Evolutionary conservation across 2,329 filamentous ascomycete genomes (phyloP), one percentile per base, ranked within the genome.

Genomic region (Ceratocystis harringtonii): DNA sequence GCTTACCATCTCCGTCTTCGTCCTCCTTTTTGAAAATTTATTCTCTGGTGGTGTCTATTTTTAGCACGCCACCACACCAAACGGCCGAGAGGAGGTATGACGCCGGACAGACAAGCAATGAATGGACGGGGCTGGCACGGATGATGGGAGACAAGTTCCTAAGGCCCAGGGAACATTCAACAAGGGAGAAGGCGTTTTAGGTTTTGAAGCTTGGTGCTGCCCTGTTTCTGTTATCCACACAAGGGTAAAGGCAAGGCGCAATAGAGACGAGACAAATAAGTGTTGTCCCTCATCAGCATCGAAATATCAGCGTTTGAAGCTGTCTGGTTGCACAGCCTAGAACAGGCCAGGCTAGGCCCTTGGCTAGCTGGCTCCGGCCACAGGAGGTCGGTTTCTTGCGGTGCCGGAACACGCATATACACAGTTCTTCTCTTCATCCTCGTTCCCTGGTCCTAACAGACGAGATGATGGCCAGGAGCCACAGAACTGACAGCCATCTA

Each of bases 401-500:
- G 22, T 52, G 19, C 48, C 22, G 10, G 22, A 52, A 28, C 48
- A n/a, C 48, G 48, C 48, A 22, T 5, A 12, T 6, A 48, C 19
- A n/a, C 8, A 2, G 17, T 7, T 48, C 8, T 48, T 22, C 19
- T 48, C 7, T 19, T 10, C 22, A 2, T 15, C 10, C 12, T 58
- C 5, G 12, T 30, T 36, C 2, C 17, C 28, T 58, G 28, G 55
- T 19, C 28, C 28, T 58, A 36, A 30, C 28, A 32, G 15, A 19
- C 22, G 7, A 10, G 17, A 58, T 36, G 55, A 58, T 58, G 30
- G n/a, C 55, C 55, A 36, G 55, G 55, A 58, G 55, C 32, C 5
- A 36, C 55, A 36, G 15, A 30, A 28, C 30, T 58, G 55, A 58
- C 55, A 58, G 55, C 55, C 55, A 58, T 58, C 28, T 58, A 58